Percentiles rank a stretch among this genome's conserved stretches.
phyloP scores from a whole-genome alignment of 1,284 basidiomycete species.

The Leccinum griseonigrum region DNA sequence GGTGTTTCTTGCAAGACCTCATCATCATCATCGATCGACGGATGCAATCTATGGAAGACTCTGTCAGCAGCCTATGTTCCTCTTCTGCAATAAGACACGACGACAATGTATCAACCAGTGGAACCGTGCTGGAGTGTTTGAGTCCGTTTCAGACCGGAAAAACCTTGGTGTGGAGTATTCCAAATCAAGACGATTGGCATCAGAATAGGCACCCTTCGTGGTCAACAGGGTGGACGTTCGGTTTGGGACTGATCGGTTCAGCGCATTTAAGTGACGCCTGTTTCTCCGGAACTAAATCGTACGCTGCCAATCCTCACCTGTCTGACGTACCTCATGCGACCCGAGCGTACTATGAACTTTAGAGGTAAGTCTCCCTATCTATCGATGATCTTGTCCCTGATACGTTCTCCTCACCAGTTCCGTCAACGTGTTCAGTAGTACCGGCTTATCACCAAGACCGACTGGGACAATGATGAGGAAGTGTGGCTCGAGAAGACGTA shows the following conservation, averaged over 20 bases:
- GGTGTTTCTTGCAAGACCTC: slow-evolving; percentile 99
- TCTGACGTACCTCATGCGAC: slow-evolving; percentile 79
- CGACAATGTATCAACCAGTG: slow-evolving; percentile 98
- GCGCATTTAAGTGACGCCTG: slow-evolving; percentile 86
- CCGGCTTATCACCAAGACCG: slow-evolving; percentile 63
- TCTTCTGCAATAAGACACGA: slow-evolving; percentile 86
- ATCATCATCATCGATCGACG: slow-evolving; percentile 98
- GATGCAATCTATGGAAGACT: slow-evolving; percentile 87
- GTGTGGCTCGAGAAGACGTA: slow-evolving; percentile 89
- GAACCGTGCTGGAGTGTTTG: slow-evolving; percentile 93
- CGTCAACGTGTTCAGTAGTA: slow-evolving; percentile 79
- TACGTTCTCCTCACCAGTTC: slow-evolving; percentile 45
- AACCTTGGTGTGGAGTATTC: slow-evolving; percentile 96
- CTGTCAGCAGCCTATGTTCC: slow-evolving; percentile 80
- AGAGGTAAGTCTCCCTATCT: slow-evolving; percentile 58
- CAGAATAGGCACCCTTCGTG: too few relatives aligned
- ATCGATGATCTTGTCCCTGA: neutral
- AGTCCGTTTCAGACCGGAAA: slow-evolving; percentile 98
- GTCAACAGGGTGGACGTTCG: slow-evolving; percentile 82
- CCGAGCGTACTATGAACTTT: slow-evolving; percentile 85
- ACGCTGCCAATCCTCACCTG: slow-evolving; percentile 80
- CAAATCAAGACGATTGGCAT: too few relatives aligned
- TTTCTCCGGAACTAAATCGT: slow-evolving; percentile 84
- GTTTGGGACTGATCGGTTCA: slow-evolving; percentile 79
- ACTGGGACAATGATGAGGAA: slow-evolving; percentile 65